Evolutionary conservation across 768 basidiomycete species (phyloP).

Genomic region (Lactarius hengduanensis): DNA sequence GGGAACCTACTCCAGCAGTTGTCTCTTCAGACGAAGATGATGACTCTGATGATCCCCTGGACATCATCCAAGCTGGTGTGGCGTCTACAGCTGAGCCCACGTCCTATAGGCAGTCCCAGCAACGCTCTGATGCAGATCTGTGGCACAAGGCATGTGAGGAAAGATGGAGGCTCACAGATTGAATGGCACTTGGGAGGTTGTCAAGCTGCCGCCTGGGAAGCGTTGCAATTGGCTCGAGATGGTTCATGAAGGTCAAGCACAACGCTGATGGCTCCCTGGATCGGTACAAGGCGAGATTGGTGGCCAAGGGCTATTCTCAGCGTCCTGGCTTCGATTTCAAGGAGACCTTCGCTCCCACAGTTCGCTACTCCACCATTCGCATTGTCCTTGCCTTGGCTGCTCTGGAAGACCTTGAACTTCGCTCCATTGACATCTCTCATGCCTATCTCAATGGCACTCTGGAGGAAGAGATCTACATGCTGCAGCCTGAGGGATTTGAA

Average conservation of each 20-base stretch:
- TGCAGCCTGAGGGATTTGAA: slow-evolving; percentile 1
- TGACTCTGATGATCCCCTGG: neutral
- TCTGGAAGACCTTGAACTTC: neutral
- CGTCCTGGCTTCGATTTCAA: neutral
- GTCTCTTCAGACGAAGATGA: neutral
- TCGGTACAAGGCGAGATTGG: too few relatives aligned
- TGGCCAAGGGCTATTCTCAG: too few relatives aligned
- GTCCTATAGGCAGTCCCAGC: neutral
- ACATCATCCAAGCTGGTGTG: neutral
- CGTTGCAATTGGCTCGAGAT: slow-evolving; percentile 8
- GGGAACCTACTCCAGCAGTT: neutral
- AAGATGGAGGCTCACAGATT: slow-evolving; percentile 7
- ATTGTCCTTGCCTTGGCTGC: neutral
- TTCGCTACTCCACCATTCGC: neutral
- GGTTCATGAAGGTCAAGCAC: neutral
- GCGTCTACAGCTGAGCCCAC: neutral
- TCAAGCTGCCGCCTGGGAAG: neutral
- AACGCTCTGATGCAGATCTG: neutral
- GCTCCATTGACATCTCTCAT: neutral
- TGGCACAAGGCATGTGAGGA: neutral
- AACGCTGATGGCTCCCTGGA: too few relatives aligned
- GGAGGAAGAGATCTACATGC: neutral
- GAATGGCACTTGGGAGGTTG: neutral
- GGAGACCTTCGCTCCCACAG: neutral
- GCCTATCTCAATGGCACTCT: neutral